Evolutionary conservation across 2,329 filamentous ascomycete species (phyloP).

Genomic region (Diplodia sapinea): DNA sequence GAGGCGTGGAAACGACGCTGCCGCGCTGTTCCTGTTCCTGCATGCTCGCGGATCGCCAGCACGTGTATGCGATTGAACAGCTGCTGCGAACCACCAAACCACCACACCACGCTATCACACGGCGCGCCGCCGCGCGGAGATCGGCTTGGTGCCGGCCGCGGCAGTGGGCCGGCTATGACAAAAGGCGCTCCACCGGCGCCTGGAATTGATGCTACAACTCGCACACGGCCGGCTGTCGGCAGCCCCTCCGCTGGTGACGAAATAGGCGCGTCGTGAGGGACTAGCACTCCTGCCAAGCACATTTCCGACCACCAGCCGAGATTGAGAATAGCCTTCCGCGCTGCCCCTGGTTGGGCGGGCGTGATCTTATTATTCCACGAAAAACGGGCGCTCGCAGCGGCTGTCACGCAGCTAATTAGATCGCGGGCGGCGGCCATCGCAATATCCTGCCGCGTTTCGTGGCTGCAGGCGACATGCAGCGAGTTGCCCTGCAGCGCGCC

Average conservation of each 20-base stretch:
- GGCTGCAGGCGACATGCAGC: constrained; percentile 14
- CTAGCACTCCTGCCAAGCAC: constrained; percentile 23
- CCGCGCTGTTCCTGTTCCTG: constrained; percentile 29
- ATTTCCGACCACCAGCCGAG: constrained; percentile 29
- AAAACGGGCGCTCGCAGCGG: constrained; percentile 19
- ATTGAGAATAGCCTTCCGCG: constrained; percentile 21
- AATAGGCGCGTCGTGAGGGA: constrained; percentile 21
- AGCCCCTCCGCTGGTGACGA: constrained; percentile 20
- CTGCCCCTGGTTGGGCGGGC: background rate
- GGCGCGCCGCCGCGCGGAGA: constrained; percentile 1
- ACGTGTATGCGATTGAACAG: constrained; percentile 7
- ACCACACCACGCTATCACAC: background rate
- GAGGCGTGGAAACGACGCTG: constrained; percentile 18
- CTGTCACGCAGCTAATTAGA: constrained; percentile 25
- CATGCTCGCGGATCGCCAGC: constrained; percentile 27
- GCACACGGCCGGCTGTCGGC: constrained; percentile 24
- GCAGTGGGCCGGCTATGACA: constrained; percentile 24
- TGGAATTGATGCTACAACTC: constrained; percentile 19
- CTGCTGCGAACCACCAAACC: constrained; percentile 3
- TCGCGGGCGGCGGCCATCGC: constrained; percentile 28
- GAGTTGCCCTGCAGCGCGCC: constrained; percentile 5
- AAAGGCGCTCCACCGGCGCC: constrained; percentile 23
- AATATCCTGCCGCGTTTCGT: constrained; percentile 30
- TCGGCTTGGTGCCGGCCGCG: constrained; percentile 17
- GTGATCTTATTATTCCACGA: constrained; percentile 8